Base-by-base conservation (phyloP, 495 filamentous ascomycete species). In the Diplogelasinospora grovesii region DNA sequence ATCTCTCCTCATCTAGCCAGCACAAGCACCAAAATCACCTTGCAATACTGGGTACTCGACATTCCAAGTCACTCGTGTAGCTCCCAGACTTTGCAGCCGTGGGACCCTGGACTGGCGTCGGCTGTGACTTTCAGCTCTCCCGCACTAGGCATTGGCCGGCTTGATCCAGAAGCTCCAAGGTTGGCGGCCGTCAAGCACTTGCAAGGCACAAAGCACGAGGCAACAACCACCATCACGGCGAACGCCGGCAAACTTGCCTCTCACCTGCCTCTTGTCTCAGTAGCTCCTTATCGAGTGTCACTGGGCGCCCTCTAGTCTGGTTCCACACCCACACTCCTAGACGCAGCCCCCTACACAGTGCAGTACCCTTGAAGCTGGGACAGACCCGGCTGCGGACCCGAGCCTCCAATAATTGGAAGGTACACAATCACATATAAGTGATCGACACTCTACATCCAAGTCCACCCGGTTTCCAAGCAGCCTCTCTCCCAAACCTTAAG, bases 121-220 rank as follows among this genome's bases (percentile, higher is more conserved):
- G 34, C 24, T 40, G 48, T 50, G n/a, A n/a, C 51, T 57, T 46
- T 57, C 56, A 60, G 56, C 56, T 54, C 48, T 57, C 43, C 45
- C 50, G 50, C 56, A 46, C 56, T 60, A 57, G 48, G 31, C 39
- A 42, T 28, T 35, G 50, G 34, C 40, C 41, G 46, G 50, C 41
- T 50, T 46, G 43, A 43, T 37, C 36, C 38, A 44, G 48, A 51
- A n/a, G n/a, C n/a, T 43, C 40, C 52, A 48, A 48, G 39, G n/a
- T n/a, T n/a, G n/a, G 24, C 40, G 22, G 23, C 49, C 25, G 36
- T 41, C 27, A 32, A 41, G 33, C 26, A 52, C 43, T 18, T 23
- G 27, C 42, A 32, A 36, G 18, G 16, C 9, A 22, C 14, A 20
- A 36, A 20, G 43, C 36, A 43, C 43, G 39, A 48, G 44, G 48